Evolutionary conservation across 192 early-diverging fungal genomes (phyloP).

Genomic region (Coemansia sp.): DNA sequence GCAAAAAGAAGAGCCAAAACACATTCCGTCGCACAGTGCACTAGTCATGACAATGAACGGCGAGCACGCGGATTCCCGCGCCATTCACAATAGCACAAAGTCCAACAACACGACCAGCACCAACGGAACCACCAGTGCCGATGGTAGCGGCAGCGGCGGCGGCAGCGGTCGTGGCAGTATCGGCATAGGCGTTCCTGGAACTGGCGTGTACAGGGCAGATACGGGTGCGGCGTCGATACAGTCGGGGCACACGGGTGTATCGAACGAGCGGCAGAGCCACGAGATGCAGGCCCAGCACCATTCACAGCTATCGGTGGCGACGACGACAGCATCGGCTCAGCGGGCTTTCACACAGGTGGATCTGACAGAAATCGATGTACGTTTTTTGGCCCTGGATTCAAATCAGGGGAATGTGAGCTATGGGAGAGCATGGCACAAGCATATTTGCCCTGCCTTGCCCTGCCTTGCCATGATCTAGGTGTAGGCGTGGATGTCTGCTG

Average conservation of each 20-base stretch:
- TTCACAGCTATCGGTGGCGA: constrained; percentile 1
- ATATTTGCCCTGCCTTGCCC: too few relatives aligned
- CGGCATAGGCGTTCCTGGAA: too few relatives aligned
- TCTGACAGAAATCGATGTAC: constrained; percentile 48
- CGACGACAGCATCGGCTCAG: not conserved
- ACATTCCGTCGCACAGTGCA: too few relatives aligned
- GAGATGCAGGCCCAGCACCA: constrained; percentile 12
- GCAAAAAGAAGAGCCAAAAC: too few relatives aligned
- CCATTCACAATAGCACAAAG: not conserved
- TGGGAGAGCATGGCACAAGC: too few relatives aligned
- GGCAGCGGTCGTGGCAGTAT: too few relatives aligned
- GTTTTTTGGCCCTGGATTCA: too few relatives aligned
- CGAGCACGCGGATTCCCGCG: not conserved
- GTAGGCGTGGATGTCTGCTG: not conserved
- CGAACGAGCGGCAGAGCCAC: constrained; percentile 24
- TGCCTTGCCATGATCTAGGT: too few relatives aligned
- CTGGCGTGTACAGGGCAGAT: constrained; percentile 4
- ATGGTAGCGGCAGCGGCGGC: too few relatives aligned
- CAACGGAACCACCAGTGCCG: too few relatives aligned
- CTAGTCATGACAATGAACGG: constrained; percentile 6
- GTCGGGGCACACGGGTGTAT: constrained; percentile 10
- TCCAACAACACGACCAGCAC: not conserved
- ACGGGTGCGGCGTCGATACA: constrained; percentile 9
- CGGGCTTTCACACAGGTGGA: constrained; percentile 29
- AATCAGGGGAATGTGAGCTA: too few relatives aligned